Conservation (phyloP, 208 protist genomes). For the Trypanosomatidae sp. region DNA sequence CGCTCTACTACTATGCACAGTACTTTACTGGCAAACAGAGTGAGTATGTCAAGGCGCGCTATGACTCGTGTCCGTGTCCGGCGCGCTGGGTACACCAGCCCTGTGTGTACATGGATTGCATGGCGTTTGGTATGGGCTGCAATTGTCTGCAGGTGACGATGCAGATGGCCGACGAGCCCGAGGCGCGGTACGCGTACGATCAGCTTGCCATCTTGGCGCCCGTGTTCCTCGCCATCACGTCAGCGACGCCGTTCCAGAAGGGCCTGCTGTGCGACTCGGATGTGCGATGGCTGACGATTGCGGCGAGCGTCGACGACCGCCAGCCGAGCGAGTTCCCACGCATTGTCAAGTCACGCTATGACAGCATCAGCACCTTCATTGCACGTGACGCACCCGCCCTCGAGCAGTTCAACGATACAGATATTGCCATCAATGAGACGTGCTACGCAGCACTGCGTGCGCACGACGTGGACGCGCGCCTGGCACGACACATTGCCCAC, state of each 20-base stretch:
- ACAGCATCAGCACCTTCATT: constrained; percentile 92
- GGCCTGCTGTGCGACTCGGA: constrained; percentile 94
- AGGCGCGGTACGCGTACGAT: constrained; percentile 96
- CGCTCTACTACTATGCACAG: constrained; percentile 87
- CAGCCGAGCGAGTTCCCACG: constrained; percentile 78
- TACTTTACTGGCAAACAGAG: constrained; percentile 64
- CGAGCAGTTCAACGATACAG: constrained; percentile 82
- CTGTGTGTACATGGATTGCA: constrained; percentile 98
- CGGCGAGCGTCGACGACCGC: constrained; percentile 94
- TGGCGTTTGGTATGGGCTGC: constrained; percentile 99
- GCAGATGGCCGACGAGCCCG: constrained; percentile 83
- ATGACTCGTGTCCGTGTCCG: constrained; percentile 70
- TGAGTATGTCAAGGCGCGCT: constrained; percentile 59
- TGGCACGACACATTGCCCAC: constrained; percentile 95
- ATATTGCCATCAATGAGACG: constrained; percentile 76
- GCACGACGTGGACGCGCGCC: constrained; percentile 84
- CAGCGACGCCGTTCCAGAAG: constrained; percentile 93
- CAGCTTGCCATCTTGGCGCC: constrained; percentile 93
- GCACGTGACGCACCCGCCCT: constrained; percentile 30
- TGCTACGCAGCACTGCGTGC: constrained; percentile 46
- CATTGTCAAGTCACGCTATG: constrained; percentile 96
- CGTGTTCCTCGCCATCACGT: constrained; percentile 94
- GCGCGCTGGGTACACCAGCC: constrained; percentile 77
- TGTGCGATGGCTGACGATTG: constrained; percentile 94
- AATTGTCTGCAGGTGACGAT: constrained; percentile 98